A percentile compares a stretch with the other conserved stretches of the same genome.
Evolutionary conservation across 495 filamentous ascomycete species (phyloP).

Genomic region (Monascus purpureus): DNA sequence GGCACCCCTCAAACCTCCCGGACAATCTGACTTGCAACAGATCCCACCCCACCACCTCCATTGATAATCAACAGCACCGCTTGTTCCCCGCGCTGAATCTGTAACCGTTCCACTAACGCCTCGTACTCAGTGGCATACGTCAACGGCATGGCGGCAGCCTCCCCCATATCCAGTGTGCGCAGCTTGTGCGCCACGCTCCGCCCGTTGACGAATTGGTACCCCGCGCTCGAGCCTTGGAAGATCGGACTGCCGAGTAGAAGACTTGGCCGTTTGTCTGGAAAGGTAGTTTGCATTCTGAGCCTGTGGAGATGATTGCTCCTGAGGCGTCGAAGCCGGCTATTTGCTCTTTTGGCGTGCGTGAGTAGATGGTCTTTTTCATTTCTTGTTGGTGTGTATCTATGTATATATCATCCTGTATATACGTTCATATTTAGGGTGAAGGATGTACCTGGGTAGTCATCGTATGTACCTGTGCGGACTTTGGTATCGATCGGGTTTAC

Average conservation of each 20-base stretch:
- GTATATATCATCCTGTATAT: no score
- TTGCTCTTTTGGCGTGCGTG: constrained; percentile 10
- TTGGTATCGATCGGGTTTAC: constrained; percentile 22
- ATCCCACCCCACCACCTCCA: constrained; percentile 6
- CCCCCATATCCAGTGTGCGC: constrained; percentile 9
- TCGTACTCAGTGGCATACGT: constrained; percentile 22
- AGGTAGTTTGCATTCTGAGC: constrained; percentile 6
- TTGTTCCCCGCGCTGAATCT: constrained; percentile 14
- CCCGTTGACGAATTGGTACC: constrained; percentile 12
- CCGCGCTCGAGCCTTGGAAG: constrained; percentile 14
- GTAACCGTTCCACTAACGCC: constrained; percentile 20
- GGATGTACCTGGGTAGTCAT: constrained; percentile 13
- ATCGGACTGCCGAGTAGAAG: constrained; percentile 17
- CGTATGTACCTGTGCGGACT: constrained; percentile 16
- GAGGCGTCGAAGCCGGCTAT: constrained; percentile 20
- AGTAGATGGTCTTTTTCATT: no score
- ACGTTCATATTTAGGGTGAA: no score
- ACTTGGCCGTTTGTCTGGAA: constrained; percentile 19
- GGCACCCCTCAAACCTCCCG: constrained; percentile 11
- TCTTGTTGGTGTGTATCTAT: no score
- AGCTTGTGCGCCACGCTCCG: constrained; percentile 13
- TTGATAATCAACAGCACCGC: constrained; percentile 15
- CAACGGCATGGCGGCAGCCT: constrained; percentile 19
- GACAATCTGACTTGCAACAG: constrained; percentile 6
- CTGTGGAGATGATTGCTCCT: constrained; percentile 12